Evolutionary conservation across 306 rosid genomes (phyloP).

Genomic region (Cicer chorassanicum): DNA sequence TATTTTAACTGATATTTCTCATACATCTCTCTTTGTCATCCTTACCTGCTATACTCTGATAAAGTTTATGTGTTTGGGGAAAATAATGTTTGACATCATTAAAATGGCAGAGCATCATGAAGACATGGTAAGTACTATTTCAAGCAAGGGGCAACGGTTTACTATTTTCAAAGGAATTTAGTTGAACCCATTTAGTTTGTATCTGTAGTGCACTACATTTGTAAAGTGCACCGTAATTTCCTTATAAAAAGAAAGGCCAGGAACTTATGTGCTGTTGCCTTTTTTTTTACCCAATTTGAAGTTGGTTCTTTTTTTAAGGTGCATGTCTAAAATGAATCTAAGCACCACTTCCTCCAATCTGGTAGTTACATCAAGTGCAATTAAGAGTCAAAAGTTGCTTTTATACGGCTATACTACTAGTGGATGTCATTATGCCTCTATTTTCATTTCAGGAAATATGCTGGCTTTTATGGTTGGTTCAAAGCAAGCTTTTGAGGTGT

Average conservation of each 20-base stretch:
- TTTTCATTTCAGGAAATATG: conserved; percentile 76
- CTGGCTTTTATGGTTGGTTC: conserved; percentile 86
- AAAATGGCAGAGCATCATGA: not conserved
- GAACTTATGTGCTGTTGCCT: not conserved
- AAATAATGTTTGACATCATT: not conserved
- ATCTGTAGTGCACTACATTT: conserved; percentile 24
- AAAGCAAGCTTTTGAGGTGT: conserved; percentile 97
- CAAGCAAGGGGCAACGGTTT: not conserved
- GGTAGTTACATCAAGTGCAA: not conserved
- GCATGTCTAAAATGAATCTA: conserved; percentile 17
- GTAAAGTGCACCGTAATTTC: conserved; percentile 13
- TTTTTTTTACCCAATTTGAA: not conserved
- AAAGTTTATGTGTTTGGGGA: conserved; percentile 3
- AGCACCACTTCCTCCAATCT: conserved; percentile 22
- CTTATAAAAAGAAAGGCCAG: not conserved
- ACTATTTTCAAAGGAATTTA: conserved; percentile 16
- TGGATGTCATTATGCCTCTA: conserved; percentile 33
- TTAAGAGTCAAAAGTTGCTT: not conserved
- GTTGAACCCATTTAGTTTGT: conserved; percentile 26
- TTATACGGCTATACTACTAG: not conserved
- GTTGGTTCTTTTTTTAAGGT: not conserved
- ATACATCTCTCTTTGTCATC: conserved; percentile 20
- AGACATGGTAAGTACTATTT: not conserved
- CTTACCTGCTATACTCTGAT: conserved; percentile 4
- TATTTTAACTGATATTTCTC: conserved; percentile 1